phyloP scores from a whole-genome alignment of 2,329 filamentous ascomycete genomes.

The Aspergillus ibericus region DNA sequence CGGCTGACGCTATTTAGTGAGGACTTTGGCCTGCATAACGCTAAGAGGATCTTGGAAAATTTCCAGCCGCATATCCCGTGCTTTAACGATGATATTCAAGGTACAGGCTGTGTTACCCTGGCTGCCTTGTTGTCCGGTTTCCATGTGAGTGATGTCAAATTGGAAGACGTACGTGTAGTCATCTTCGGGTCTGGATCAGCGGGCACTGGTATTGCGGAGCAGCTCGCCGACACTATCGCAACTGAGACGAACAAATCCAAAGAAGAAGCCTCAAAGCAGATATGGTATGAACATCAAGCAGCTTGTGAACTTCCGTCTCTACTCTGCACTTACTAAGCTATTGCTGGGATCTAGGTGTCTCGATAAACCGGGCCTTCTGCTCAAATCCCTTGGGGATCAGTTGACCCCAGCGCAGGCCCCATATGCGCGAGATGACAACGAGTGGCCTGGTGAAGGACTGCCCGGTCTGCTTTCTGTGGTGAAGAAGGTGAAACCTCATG shows the following conservation, averaged over 20 bases:
- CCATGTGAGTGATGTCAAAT: constrained; percentile 64
- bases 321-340: not conserved
- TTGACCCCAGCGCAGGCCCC: constrained; percentile 66
- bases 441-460: constrained; percentile 61
- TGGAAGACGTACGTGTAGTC: constrained; percentile 69
- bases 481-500: constrained; percentile 71
- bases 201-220: constrained; percentile 82
- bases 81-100: constrained; percentile 91
- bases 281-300: not conserved
- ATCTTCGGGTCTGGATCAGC: constrained; percentile 81
- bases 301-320: not conserved
- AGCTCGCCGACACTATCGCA: constrained; percentile 76
- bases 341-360: constrained; percentile 59
- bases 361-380: constrained; percentile 76
- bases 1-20: constrained; percentile 49
- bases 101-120: constrained; percentile 82
- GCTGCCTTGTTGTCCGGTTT: constrained; percentile 77
- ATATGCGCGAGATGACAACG: constrained; percentile 64
- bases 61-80: constrained; percentile 74
- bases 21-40: constrained; percentile 79
- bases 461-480: constrained; percentile 66
- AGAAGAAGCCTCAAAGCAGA: not conserved
- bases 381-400: constrained; percentile 60
- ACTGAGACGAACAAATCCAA: constrained; percentile 59
- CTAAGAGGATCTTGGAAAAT: constrained; percentile 71